phyloP scores from a whole-genome alignment of 1,139 yeast species.

The Kurtzmaniella quercitrusa region DNA sequence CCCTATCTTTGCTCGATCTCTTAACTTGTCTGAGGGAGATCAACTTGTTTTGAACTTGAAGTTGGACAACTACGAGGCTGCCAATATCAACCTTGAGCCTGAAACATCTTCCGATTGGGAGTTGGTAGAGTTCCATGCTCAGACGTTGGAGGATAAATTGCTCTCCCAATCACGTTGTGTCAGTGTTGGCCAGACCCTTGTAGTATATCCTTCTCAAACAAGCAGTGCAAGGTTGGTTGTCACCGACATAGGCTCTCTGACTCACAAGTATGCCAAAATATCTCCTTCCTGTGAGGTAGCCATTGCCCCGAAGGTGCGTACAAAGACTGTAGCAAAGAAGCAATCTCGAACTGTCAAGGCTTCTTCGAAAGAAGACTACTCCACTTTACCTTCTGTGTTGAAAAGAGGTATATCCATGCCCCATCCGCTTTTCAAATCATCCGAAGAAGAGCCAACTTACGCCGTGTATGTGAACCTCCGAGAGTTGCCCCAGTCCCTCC shows the following conservation, averaged over 20 bases:
- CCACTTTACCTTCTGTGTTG: constrained; percentile 35
- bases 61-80: constrained; percentile 48
- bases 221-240: constrained; percentile 63
- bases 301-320: constrained; percentile 71
- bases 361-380: constrained; percentile 22
- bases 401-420: constrained; percentile 58
- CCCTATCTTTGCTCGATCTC: constrained; percentile 38
- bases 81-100: constrained; percentile 75
- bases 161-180: constrained; percentile 81
- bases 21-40: constrained; percentile 45
- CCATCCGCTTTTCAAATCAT: constrained; percentile 27
- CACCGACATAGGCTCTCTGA: constrained; percentile 53
- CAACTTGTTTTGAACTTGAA: constrained; percentile 37
- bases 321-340: constrained; percentile 27
- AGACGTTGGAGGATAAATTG: constrained; percentile 67
- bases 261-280: constrained; percentile 49
- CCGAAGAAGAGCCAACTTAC: constrained; percentile 20
- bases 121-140: constrained; percentile 78
- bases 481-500: constrained; percentile 27
- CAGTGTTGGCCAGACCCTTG: constrained; percentile 51
- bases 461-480: constrained; percentile 43
- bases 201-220: constrained; percentile 69
- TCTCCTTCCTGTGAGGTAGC: constrained; percentile 75
- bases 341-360: constrained; percentile 27
- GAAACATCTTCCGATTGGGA: constrained; percentile 84